Base-by-base conservation (phyloP, 257 asterid genomes). In the Marsdenia floribunda region DNA sequence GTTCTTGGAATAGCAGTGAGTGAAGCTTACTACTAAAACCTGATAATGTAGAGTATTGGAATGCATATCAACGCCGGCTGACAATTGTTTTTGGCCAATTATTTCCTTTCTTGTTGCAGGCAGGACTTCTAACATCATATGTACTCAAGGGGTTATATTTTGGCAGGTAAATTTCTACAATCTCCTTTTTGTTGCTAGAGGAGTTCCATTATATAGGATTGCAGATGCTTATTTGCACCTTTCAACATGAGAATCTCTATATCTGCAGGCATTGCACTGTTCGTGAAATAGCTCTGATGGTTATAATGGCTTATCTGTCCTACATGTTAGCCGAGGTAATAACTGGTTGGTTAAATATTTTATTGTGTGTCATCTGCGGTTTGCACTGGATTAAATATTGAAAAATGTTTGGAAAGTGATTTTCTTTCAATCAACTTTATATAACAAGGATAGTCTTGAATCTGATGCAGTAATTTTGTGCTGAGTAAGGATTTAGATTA, bases 301-400 rank as follows among this genome's bases (percentile, higher is more conserved):
- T 84, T 79, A 86, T 94, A 77, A 85, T 90, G 95, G 91, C 98
- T 16, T 92, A 94, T 84, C 95, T 94, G 57, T 92, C 98, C 77
- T 94, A 94, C 91, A 92, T 89, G 93, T 76, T 90, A 86, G 98
- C 98, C 3, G 98, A 94, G 97, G 98, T 94, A 90, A 78, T 67
- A 57, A 55, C 47, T 65, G 70, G 26, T 65, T 65, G 7, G 50
- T 5, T 37, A 19, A 35, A 35, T 64, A 65, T 2, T 38, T 65
- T 38, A 37, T 63, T 33, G 2, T 15, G 10, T 6, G 5, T 29
- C 33, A 12, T 63, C 47, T 46, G 69, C 3, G 26, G 40, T 29
- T 29, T 29, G 19, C 52, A 9, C 15, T 29, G 15, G n/a, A 19
- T 1, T 33, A 14, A 63, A 33, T 8, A 63, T 29, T 29, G 68